Conservation (phyloP, 257 asterid species). For the Fraxinus quadrangulata region DNA sequence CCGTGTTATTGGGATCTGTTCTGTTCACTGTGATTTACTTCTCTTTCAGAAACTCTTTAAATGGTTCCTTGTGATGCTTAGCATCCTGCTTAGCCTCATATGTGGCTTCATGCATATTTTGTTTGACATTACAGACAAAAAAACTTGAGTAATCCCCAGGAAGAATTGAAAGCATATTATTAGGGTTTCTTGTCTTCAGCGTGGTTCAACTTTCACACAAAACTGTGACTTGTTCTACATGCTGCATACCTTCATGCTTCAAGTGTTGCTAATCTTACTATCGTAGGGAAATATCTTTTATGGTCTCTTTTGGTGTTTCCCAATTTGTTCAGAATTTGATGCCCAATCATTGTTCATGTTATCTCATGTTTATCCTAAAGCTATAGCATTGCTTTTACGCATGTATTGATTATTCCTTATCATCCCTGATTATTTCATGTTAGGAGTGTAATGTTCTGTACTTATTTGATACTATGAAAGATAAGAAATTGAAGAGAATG, state of each 20-base stretch:
- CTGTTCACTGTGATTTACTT: neutral
- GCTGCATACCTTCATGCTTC: neutral
- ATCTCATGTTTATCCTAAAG: neutral
- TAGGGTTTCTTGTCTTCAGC: neutral
- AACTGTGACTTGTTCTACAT: neutral
- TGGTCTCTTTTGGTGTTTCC: neutral
- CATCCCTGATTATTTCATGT: neutral
- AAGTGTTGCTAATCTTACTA: neutral
- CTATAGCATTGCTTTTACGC: neutral
- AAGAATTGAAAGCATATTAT: neutral
- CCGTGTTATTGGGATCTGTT: neutral
- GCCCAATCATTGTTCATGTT: neutral
- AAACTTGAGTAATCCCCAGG: neutral
- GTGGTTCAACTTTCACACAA: neutral
- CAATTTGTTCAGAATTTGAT: neutral
- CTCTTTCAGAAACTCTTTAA: neutral
- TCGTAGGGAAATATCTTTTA: neutral
- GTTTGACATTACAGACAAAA: neutral
- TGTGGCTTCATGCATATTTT: neutral
- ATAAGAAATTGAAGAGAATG: neutral
- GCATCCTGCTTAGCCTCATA: neutral
- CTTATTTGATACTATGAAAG: neutral
- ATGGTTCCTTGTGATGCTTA: neutral
- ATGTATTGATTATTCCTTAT: neutral
- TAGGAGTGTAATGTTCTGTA: neutral